phyloP scores from a whole-genome alignment of 441 rosid genomes.

The Jatropha multifida region DNA sequence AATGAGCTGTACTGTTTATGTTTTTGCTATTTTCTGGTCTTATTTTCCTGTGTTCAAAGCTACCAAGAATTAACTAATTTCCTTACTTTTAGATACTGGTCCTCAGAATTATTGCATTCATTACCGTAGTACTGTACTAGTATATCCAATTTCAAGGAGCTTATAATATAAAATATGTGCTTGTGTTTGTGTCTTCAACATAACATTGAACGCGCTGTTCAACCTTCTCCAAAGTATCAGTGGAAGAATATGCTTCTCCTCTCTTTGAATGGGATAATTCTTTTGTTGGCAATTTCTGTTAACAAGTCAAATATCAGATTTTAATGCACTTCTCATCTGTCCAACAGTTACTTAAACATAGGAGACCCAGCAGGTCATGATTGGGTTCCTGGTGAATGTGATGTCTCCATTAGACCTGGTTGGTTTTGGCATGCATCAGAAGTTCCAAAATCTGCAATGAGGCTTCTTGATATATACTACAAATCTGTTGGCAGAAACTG shows the following conservation, averaged over 20 bases:
- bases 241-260: background rate
- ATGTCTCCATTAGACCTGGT: slow-evolving; percentile 86
- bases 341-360: slow-evolving; percentile 47
- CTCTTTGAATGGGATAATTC: background rate
- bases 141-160: background rate
- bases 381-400: slow-evolving; percentile 95
- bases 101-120: background rate
- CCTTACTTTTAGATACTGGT: background rate
- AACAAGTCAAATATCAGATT: slow-evolving; percentile 5
- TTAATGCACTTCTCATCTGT: slow-evolving; percentile 20
- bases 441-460: slow-evolving; percentile 64
- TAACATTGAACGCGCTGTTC: background rate
- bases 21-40: background rate
- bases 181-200: background rate
- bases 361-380: slow-evolving; percentile 77
- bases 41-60: background rate
- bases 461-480: slow-evolving; percentile 76
- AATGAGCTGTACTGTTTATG: background rate
- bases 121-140: background rate
- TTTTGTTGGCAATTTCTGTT: background rate
- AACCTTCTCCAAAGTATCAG: background rate
- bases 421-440: slow-evolving; percentile 97
- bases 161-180: background rate
- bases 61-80: background rate
- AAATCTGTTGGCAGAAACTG: slow-evolving; percentile 79